Evolutionary conservation across 306 rosid genomes (phyloP).

Genomic region (Corylus americana): DNA sequence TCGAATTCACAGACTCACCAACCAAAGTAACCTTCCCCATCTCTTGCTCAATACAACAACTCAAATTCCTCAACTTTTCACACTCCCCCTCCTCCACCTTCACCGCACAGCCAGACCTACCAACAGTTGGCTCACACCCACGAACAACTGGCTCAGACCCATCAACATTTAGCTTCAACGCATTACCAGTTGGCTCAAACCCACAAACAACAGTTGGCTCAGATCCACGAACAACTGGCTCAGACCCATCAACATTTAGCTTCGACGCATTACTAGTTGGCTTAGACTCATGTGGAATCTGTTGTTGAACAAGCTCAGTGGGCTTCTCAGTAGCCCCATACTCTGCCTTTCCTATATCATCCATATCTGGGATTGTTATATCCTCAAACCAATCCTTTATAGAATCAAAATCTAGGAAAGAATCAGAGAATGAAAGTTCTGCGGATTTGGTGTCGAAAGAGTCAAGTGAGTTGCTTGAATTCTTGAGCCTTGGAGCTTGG

Average conservation of each 20-base stretch:
- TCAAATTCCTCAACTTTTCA: constrained; percentile 26
- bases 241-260: constrained; percentile 8
- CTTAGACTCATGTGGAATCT: not conserved
- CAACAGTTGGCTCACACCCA: constrained; percentile 15
- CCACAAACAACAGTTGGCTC: constrained; percentile 8
- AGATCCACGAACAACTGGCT: not conserved
- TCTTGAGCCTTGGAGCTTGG: constrained; percentile 32
- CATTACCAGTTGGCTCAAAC: not conserved
- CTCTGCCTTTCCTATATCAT: constrained; percentile 19
- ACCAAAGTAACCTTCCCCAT: constrained; percentile 54
- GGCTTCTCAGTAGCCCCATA: not conserved
- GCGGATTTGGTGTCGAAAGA: constrained; percentile 23
- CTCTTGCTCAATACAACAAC: constrained; percentile 40
- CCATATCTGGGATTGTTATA: constrained; percentile 33
- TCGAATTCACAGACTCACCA: constrained; percentile 20
- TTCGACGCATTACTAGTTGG: not conserved
- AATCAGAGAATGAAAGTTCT: constrained; percentile 53
- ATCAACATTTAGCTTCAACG: not conserved
- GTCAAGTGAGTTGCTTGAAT: constrained; percentile 32
- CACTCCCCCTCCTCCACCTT: constrained; percentile 23
- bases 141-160: constrained; percentile 12
- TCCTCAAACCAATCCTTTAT: constrained; percentile 41
- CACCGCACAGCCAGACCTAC: constrained; percentile 11
- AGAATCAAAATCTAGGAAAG: constrained; percentile 65
- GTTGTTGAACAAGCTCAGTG: not conserved